phyloP scores from a whole-genome alignment of 106 monocot species.

The Narthecium ossifragum region DNA sequence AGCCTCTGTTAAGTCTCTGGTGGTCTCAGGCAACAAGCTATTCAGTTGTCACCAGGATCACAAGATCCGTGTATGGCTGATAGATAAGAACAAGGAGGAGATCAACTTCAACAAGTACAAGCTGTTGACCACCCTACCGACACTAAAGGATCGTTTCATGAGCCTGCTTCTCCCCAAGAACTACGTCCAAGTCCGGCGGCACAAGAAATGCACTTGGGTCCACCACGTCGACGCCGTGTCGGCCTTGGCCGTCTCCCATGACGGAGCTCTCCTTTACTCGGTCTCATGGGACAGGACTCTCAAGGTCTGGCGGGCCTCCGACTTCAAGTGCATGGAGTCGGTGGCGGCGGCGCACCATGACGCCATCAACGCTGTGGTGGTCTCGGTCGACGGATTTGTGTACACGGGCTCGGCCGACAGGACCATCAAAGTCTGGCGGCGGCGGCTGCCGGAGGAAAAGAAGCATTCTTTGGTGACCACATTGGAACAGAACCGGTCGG shows the following conservation, averaged over 20 bases:
- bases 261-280: constrained; percentile 46
- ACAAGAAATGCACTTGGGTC: constrained; percentile 27
- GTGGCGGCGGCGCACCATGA: constrained; percentile 52
- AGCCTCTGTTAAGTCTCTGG: constrained; percentile 69
- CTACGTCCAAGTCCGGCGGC: constrained; percentile 47
- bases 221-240: constrained; percentile 54
- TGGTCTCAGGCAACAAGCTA: constrained; percentile 35
- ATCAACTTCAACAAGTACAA: constrained; percentile 26
- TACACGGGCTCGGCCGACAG: constrained; percentile 77
- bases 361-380: constrained; percentile 47
- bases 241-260: constrained; percentile 40
- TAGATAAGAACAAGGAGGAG: constrained; percentile 20
- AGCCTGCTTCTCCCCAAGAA: constrained; percentile 48
- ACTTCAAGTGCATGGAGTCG: constrained; percentile 54
- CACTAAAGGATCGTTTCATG: constrained; percentile 35
- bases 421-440: constrained; percentile 58
- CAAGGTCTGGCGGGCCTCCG: constrained; percentile 63
- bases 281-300: constrained; percentile 69
- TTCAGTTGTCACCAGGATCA: constrained; percentile 75
- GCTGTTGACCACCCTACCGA: constrained; percentile 28
- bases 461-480: constrained; percentile 27
- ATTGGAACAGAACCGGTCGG: constrained; percentile 39
- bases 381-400: constrained; percentile 30
- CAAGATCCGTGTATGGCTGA: constrained; percentile 48
- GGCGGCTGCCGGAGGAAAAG: constrained; percentile 27